phyloP scores from a whole-genome alignment of 2,329 filamentous ascomycete genomes.

The Aspergillus sp. region DNA sequence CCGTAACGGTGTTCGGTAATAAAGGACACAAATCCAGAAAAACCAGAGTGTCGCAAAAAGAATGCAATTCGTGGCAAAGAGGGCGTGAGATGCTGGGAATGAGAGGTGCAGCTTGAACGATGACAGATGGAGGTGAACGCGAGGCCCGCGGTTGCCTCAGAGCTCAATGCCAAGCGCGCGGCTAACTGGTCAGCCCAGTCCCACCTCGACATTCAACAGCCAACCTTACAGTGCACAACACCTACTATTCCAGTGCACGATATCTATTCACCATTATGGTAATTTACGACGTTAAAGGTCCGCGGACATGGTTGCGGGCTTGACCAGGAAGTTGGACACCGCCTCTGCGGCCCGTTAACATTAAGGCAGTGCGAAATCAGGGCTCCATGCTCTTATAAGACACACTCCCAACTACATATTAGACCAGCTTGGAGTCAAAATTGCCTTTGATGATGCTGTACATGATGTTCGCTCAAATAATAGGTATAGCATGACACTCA shows the following conservation, averaged over 20 bases:
- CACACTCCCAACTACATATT: not conserved
- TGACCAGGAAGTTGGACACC: not conserved
- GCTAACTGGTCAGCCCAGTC: slow-evolving; percentile 14
- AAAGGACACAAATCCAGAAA: slow-evolving; percentile 6
- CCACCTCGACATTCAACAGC: not conserved
- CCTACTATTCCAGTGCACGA: not conserved
- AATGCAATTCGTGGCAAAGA: slow-evolving; percentile 18
- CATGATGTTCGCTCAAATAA: slow-evolving; percentile 15
- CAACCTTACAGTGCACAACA: not conserved
- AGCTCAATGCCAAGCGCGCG: slow-evolving; percentile 28
- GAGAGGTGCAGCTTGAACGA: slow-evolving; percentile 18
- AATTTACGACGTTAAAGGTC: no score
- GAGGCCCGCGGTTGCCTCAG: slow-evolving; percentile 27
- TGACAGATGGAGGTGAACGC: slow-evolving; percentile 29
- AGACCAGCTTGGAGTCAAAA: not conserved
- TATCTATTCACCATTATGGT: not conserved
- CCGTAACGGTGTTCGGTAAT: slow-evolving; percentile 1
- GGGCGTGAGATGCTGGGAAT: slow-evolving; percentile 15
- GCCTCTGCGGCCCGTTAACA: not conserved
- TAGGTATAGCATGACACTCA: slow-evolving; percentile 7
- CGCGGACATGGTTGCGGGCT: not conserved
- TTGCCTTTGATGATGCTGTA: slow-evolving; percentile 12
- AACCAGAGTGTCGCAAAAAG: not conserved
- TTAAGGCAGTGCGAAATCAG: no score
- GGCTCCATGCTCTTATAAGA: not conserved